Percentiles rank a stretch among this genome's conserved stretches.
Evolutionary conservation across 371 early-diverging fungal species (phyloP).

Genomic region (Parasitella parasitica): DNA sequence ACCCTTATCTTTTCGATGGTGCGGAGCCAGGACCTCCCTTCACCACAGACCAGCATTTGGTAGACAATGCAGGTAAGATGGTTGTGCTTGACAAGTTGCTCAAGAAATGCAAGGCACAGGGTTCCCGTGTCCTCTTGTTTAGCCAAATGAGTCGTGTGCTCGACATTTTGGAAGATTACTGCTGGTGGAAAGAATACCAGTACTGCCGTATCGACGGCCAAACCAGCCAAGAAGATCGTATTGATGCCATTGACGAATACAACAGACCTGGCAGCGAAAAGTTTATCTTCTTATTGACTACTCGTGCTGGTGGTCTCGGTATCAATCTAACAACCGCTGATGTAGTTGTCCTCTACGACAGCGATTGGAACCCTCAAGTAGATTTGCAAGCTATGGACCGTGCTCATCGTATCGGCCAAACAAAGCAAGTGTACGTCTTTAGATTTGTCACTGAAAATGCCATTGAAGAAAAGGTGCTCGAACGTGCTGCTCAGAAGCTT

Average conservation of each 20-base stretch:
- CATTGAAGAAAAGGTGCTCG: conserved; percentile 97
- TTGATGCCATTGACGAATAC: conserved; percentile 93
- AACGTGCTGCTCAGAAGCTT: conserved; percentile 96
- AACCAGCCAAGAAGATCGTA: conserved; percentile 93
- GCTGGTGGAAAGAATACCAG: conserved; percentile 84
- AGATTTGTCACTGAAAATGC: conserved; percentile 97
- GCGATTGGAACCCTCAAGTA: conserved; percentile 99
- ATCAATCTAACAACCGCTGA: conserved; percentile 99
- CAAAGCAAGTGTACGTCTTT: conserved; percentile 97
- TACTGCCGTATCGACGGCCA: conserved; percentile 99
- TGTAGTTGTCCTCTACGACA: conserved; percentile 97
- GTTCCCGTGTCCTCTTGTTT: conserved; percentile 97
- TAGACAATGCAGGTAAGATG: conserved; percentile 96
- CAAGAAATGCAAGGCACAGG: conserved; percentile 79
- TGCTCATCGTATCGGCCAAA: conserved; percentile 99
- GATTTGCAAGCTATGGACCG: conserved; percentile 97
- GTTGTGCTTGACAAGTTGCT: conserved; percentile 92
- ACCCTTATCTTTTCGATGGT: conserved; percentile 99
- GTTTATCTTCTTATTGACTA: conserved; percentile 97
- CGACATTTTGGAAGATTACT: conserved; percentile 99
- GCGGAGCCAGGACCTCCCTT: conserved; percentile 92
- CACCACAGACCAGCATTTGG: conserved; percentile 96
- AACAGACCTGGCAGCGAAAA: conserved; percentile 88
- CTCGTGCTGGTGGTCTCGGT: conserved; percentile 98
- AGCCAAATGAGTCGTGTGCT: conserved; percentile 99